Conservation (phyloP, 2,329 filamentous ascomycete species). For the Chalaropsis thielavioides region DNA sequence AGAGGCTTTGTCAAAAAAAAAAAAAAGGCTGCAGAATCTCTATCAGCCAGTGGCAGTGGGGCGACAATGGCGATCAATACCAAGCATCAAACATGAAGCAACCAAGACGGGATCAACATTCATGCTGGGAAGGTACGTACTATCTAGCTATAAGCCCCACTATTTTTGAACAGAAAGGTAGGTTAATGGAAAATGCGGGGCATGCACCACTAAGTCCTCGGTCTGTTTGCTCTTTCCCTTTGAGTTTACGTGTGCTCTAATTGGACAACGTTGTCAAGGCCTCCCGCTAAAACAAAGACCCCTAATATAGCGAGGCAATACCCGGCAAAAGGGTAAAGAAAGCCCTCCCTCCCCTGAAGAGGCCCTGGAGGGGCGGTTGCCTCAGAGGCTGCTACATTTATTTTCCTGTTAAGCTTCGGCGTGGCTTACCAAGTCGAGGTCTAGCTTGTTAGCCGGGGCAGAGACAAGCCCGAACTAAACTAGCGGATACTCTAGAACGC, state of each 20-base stretch:
- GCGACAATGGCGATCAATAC: not conserved
- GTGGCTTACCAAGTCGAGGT: not conserved
- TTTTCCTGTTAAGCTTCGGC: not conserved
- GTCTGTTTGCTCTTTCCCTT: not conserved
- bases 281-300: not conserved
- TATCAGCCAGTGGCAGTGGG: too few species aligned
- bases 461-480: not conserved
- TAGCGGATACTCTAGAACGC: not conserved
- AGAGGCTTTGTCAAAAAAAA: not conserved
- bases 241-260: not conserved
- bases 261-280: not conserved
- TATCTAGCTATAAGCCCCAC: not conserved
- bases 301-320: not conserved
- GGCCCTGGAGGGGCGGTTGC: not conserved
- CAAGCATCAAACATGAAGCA: too few species aligned
- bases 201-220: not conserved
- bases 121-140: too few species aligned
- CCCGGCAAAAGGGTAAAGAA: not conserved
- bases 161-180: not conserved
- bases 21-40: not conserved
- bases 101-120: not conserved
- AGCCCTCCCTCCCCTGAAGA: not conserved
- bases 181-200: not conserved
- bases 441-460: not conserved
- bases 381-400: not conserved